Evolutionary conservation across 345 rosid genomes (phyloP).

Genomic region (Rubroshorea leprosula): DNA sequence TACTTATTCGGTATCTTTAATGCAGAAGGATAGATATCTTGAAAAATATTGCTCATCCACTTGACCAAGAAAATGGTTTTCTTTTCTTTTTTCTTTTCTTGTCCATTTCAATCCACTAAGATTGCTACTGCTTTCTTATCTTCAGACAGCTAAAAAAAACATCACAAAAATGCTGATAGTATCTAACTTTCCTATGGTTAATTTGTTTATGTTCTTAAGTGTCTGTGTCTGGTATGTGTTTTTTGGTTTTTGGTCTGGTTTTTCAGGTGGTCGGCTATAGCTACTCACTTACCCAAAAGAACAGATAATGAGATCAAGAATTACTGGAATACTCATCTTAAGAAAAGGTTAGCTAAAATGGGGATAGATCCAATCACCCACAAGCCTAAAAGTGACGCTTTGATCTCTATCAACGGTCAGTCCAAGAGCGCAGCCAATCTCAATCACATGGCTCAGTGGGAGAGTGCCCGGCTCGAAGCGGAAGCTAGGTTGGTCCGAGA

Average conservation of each 20-base stretch:
- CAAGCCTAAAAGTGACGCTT: slow-evolving; percentile 36
- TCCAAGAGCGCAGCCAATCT: slow-evolving; percentile 65
- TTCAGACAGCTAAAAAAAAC: no score
- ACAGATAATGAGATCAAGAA: slow-evolving; percentile 8
- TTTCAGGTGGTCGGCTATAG: background rate
- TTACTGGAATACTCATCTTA: slow-evolving; percentile 3
- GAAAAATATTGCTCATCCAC: no score
- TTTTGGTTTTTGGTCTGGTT: slow-evolving; percentile 16
- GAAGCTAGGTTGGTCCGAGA: slow-evolving; percentile 80
- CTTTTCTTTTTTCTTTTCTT: no score
- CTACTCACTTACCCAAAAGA: background rate
- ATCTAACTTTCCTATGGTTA: background rate
- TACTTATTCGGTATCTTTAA: no score
- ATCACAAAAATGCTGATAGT: slow-evolving; percentile 1
- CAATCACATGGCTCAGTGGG: slow-evolving; percentile 96
- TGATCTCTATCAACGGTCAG: slow-evolving; percentile 38
- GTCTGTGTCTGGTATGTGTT: background rate
- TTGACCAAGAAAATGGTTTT: background rate
- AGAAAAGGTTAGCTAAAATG: background rate
- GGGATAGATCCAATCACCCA: slow-evolving; percentile 3
- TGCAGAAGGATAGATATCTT: no score
- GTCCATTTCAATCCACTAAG: background rate
- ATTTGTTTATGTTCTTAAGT: background rate
- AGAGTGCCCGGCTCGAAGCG: slow-evolving; percentile 86
- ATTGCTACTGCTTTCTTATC: no score